Evolutionary conservation across 108 stramenopile genomes (phyloP).

Genomic region (Cyclostephanos tholiformis): DNA sequence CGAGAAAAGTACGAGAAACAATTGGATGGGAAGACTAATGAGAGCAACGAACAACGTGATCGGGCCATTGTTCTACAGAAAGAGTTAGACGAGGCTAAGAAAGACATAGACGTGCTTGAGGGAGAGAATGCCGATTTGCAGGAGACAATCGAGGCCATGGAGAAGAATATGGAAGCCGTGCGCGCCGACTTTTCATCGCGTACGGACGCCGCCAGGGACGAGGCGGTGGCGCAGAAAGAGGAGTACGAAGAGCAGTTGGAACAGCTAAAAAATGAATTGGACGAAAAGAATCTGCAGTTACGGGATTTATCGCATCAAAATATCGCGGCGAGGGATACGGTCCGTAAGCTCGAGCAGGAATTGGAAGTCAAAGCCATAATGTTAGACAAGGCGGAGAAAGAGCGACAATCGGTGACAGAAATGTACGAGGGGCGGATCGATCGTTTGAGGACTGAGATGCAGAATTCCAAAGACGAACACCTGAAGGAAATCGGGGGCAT

Average conservation of each 20-base stretch:
- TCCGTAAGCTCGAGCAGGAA: conserved; percentile 32
- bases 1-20: conserved; percentile 30
- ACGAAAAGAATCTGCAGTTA: conserved; percentile 25
- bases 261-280: conserved; percentile 34
- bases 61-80: conserved; percentile 21
- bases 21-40: conserved; percentile 23
- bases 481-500: conserved; percentile 36
- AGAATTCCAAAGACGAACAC: conserved; percentile 37
- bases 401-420: conserved; percentile 32
- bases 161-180: conserved; percentile 48
- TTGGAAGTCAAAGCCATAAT: conserved; percentile 31
- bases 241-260: conserved; percentile 38
- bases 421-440: conserved; percentile 48
- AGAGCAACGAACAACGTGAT: conserved; percentile 27
- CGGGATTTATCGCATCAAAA: conserved; percentile 31
- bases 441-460: conserved; percentile 35
- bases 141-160: conserved; percentile 49
- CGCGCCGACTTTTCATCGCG: conserved; percentile 37
- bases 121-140: conserved; percentile 41
- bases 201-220: conserved; percentile 30
- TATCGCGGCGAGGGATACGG: conserved; percentile 12
- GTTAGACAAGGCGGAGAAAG: conserved; percentile 31
- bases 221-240: conserved; percentile 23
- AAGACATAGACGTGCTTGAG: conserved; percentile 35
- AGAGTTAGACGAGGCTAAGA: conserved; percentile 34